Evolutionary conservation across 2,329 filamentous ascomycete genomes (phyloP), one percentile per base, ranked within the genome.

Genomic region (Arthrobotrys iridis): DNA sequence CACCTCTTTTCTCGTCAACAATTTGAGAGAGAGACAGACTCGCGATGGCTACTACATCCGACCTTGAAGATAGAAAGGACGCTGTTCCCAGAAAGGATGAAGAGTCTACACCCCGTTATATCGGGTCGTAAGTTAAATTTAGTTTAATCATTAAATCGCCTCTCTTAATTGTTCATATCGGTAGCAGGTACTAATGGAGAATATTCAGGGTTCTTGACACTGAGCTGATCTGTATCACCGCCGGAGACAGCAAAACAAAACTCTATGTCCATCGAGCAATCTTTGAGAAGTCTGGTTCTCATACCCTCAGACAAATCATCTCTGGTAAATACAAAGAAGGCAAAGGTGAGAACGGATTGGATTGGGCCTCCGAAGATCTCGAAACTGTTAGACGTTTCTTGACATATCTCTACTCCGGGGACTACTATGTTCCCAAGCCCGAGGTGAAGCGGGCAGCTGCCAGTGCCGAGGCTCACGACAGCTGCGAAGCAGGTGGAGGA

Each of bases 251-350:
- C 1, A 37, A 65, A 18, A 13, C 11, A 7, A 24, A 24, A 24
- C 13, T 60, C n/a, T 45, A 13, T 2, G 43, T 60, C 18, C 68
- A 73, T 28, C 37, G 68, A 1, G 20, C 33, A 11, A 4, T 52
- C 15, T 58, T 73, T 8, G 26, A 55, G 7, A 50, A 43, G 1
- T 52, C 68, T 0, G 59, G 33, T 2, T 66, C 60, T 6, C 22
- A 35, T 3, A 43, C 33, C 15, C 52, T 73, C 11, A 65, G 46
- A n/a, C 60, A 62, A 11, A 8, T 73, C 6, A 20, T 73, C 10
- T 73, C 60, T 2, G 68, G 68, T 4, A 43, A 43, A 18, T 73
- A 52, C 33, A 66, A 65, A 35, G 68, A 73, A 46, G 68, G 68
- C 4, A 50, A 58, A 13, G 68, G 68, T 5, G 59, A 73, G 18